phyloP scores from a whole-genome alignment of 768 basidiomycete species.

The Boletus rufocinnamomeus region DNA sequence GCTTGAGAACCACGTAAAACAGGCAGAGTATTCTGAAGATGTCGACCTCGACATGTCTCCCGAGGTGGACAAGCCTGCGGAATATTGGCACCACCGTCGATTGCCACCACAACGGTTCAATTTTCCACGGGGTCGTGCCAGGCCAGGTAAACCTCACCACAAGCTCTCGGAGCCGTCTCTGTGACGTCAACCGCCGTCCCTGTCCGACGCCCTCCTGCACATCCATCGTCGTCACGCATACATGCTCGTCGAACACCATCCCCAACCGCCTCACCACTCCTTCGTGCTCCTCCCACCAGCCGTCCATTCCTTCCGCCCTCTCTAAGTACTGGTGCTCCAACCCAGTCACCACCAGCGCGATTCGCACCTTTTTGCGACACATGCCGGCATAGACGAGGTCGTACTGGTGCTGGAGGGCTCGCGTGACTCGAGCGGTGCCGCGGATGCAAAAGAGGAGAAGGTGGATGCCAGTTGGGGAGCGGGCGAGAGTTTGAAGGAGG shows the following conservation, averaged over 20 bases:
- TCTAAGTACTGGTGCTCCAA: background rate
- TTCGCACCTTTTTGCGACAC: constrained; percentile 4
- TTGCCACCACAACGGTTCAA: background rate
- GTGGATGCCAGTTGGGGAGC: constrained; percentile 1
- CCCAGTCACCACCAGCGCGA: constrained; percentile 9
- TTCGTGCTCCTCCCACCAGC: constrained; percentile 3
- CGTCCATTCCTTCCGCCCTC: constrained; percentile 2
- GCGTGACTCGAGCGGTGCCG: constrained; percentile 2
- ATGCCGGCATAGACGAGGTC: background rate
- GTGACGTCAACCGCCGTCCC: background rate
- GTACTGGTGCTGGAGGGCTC: background rate
- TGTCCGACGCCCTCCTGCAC: background rate
- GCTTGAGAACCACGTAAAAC: background rate
- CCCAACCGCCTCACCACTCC: background rate
- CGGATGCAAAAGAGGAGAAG: constrained; percentile 9
- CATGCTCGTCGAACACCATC: constrained; percentile 1
- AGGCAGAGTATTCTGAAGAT: too few species aligned
- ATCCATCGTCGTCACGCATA: constrained; percentile 2
- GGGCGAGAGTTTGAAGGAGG: background rate
- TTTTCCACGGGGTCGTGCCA: background rate
- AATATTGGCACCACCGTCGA: background rate
- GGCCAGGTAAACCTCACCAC: background rate
- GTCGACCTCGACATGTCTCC: background rate
- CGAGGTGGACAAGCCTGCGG: background rate
- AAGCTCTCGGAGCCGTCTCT: background rate